Percentiles rank a stretch among this genome's conserved stretches.
Evolutionary conservation across 805 yeast genomes (phyloP).

Genomic region (Nakazawaea wickerhamii): DNA sequence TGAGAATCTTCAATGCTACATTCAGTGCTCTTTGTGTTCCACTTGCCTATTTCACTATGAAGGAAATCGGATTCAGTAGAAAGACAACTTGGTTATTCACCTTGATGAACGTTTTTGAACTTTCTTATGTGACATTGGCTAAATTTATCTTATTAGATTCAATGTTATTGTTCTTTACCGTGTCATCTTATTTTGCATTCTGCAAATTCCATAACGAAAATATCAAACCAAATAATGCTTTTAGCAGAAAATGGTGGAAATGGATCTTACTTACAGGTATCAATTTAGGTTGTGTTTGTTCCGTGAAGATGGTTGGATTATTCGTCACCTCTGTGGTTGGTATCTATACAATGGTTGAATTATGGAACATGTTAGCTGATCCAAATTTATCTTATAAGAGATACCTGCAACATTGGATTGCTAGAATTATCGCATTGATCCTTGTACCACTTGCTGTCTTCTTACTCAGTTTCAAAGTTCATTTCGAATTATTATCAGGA

Average conservation of each 20-base stretch:
- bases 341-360: conserved; percentile 77
- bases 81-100: conserved; percentile 75
- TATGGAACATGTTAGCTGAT: conserved; percentile 83
- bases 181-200: conserved; percentile 71
- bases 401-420: conserved; percentile 59
- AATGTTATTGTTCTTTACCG: conserved; percentile 83
- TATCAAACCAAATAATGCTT: conserved; percentile 37
- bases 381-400: conserved; percentile 41
- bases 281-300: conserved; percentile 81
- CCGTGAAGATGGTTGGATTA: conserved; percentile 96
- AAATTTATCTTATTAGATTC: conserved; percentile 90
- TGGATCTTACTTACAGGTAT: conserved; percentile 86
- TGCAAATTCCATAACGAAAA: conserved; percentile 64
- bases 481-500: conserved; percentile 65
- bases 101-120: conserved; percentile 76
- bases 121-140: conserved; percentile 77
- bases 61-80: conserved; percentile 66
- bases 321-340: conserved; percentile 88
- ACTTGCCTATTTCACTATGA: conserved; percentile 75
- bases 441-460: conserved; percentile 59
- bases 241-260: conserved; percentile 85
- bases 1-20: conserved; percentile 84
- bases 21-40: conserved; percentile 86
- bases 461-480: conserved; percentile 63
- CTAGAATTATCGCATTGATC: conserved; percentile 60